These are phyloP conservation scores for Suillus alpinus DNA, from an alignment of 768 basidiomycete genomes.

Conservation along the genomic window DNA sequence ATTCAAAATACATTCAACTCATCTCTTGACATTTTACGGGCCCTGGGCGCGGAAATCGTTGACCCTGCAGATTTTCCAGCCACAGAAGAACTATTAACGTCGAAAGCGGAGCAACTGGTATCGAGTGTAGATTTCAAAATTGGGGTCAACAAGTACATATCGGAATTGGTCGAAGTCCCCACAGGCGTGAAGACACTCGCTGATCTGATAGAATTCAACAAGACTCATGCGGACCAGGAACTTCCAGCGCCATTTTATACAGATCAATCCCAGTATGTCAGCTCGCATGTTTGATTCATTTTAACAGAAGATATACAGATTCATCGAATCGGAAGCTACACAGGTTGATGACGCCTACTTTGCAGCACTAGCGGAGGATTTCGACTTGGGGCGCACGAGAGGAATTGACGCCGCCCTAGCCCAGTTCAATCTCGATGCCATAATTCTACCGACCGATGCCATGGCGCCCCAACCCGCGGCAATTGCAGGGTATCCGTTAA, in stretches of 20 bases:
- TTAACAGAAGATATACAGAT: constrained; percentile 12
- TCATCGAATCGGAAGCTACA: constrained; percentile 21
- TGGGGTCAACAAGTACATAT: constrained; percentile 37
- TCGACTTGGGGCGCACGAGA: constrained; percentile 45
- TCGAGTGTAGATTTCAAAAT: constrained; percentile 55
- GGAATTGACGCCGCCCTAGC: constrained; percentile 56
- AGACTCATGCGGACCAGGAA: constrained; percentile 46
- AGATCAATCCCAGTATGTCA: constrained; percentile 28
- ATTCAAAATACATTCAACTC: constrained; percentile 36
- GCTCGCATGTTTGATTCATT: constrained; percentile 6
- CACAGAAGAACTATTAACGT: constrained; percentile 34
- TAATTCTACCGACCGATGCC: constrained; percentile 42
- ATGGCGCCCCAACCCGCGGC: constrained; percentile 26
- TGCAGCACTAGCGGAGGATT: constrained; percentile 41
- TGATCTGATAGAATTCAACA: constrained; percentile 54
- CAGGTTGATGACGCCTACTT: constrained; percentile 35
- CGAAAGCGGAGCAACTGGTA: constrained; percentile 50
- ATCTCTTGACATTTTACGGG: constrained; percentile 34
- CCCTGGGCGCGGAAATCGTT: constrained; percentile 42
- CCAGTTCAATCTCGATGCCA: constrained; percentile 45
- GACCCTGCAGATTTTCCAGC: constrained; percentile 60
- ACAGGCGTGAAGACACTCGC: constrained; percentile 56
- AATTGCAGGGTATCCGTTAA: constrained; percentile 36
- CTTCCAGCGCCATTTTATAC: constrained; percentile 27
- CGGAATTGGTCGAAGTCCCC: constrained; percentile 44